Conservation (phyloP, 805 yeast genomes). For the Yamadazyma insecticola region DNA sequence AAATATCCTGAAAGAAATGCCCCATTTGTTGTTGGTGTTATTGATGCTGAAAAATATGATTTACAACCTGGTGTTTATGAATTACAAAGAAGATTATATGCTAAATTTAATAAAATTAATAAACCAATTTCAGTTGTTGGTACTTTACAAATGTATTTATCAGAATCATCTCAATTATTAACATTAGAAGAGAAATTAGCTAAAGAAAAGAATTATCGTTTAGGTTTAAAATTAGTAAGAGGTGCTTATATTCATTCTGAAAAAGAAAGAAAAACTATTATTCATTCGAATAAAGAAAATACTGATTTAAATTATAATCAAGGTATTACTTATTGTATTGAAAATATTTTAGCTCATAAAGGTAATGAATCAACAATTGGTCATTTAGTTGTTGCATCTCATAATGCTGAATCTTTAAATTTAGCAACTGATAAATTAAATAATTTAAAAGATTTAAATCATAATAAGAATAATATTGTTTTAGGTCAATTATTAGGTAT, state of each 20-base stretch:
- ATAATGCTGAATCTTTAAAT: slow-evolving; percentile 74
- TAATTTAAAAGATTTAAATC: slow-evolving; percentile 7
- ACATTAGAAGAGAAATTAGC: slow-evolving; percentile 65
- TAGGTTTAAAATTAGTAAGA: slow-evolving; percentile 87
- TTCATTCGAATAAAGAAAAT: slow-evolving; percentile 69
- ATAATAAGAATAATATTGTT: slow-evolving; percentile 56
- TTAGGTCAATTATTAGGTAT: slow-evolving; percentile 91
- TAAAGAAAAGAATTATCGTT: slow-evolving; percentile 51
- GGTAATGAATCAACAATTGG: slow-evolving; percentile 50
- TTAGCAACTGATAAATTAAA: slow-evolving; percentile 57
- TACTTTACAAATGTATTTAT: slow-evolving; percentile 88
- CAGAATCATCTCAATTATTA: slow-evolving; percentile 61
- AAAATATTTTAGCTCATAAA: slow-evolving; percentile 46
- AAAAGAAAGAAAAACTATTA: slow-evolving; percentile 59
- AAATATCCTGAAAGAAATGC: slow-evolving; percentile 60
- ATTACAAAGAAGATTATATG: slow-evolving; percentile 76
- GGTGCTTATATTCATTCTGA: slow-evolving; percentile 96
- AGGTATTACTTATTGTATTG: slow-evolving; percentile 61
- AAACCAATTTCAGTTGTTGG: slow-evolving; percentile 72
- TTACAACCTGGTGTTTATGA: slow-evolving; percentile 90
- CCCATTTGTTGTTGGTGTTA: slow-evolving; percentile 71
- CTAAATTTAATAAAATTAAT: slow-evolving; percentile 60
- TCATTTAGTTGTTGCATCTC: slow-evolving; percentile 87
- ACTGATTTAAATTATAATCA: slow-evolving; percentile 77
- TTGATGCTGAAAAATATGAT: slow-evolving; percentile 89